Conservation (phyloP, 352 stramenopile genomes). For the Phytophthora syringae region DNA sequence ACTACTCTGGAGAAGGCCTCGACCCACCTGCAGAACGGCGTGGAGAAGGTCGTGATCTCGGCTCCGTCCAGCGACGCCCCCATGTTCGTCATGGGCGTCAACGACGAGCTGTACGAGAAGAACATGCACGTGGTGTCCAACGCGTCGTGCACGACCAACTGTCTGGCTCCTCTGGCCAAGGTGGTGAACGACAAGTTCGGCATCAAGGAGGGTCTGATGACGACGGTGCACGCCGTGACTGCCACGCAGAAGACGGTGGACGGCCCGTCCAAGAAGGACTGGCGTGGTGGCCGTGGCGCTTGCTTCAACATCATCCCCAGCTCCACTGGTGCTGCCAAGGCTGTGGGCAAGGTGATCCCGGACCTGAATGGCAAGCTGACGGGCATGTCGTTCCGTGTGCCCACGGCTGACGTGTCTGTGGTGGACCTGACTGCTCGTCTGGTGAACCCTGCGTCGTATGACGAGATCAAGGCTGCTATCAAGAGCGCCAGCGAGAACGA, state of each 20-base stretch:
- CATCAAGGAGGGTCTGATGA: conserved; percentile 98
- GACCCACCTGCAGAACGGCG: conserved; percentile 92
- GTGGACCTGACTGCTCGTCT: conserved; percentile 89
- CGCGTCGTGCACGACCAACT: conserved; percentile 99
- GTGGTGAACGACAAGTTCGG: conserved; percentile 99
- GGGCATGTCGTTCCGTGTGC: conserved; percentile 92
- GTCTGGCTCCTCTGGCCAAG: conserved; percentile 97
- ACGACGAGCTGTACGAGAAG: conserved; percentile 93
- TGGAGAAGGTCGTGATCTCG: conserved; percentile 97
- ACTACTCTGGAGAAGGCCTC: conserved; percentile 92
- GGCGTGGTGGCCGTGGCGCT: conserved; percentile 95
- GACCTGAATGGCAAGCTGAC: too few relatives aligned
- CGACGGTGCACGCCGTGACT: conserved; percentile 98
- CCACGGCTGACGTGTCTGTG: conserved; percentile 90
- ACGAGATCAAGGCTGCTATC: conserved; percentile 97
- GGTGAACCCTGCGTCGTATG: conserved; percentile 93
- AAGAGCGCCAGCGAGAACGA: conserved; percentile 93
- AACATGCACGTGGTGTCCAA: conserved; percentile 97
- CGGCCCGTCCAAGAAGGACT: conserved; percentile 98
- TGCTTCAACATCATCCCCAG: conserved; percentile 99
- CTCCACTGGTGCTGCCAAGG: conserved; percentile 90
- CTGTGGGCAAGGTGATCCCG: conserved; percentile 68
- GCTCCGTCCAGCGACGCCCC: conserved; percentile 96
- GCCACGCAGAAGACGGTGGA: conserved; percentile 98
- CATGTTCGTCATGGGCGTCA: conserved; percentile 99